Evolutionary conservation across 2,329 filamentous ascomycete genomes (phyloP), one percentile per base, ranked within the genome.

Genomic region (Nigrospora osmanthi): DNA sequence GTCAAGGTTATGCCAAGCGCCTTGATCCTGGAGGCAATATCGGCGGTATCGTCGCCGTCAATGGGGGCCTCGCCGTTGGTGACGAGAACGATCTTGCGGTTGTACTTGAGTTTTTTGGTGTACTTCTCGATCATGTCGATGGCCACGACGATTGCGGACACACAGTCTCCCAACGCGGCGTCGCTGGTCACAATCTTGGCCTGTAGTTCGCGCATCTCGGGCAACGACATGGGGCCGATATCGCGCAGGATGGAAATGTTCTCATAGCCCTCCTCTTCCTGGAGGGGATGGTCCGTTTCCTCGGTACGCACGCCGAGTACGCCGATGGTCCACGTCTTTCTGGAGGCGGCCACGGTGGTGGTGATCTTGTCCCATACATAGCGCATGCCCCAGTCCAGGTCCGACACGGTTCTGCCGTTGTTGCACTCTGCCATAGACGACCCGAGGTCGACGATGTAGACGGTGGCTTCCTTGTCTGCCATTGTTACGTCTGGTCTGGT

Each of bases 351-450:
- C 64, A 89, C 84, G 4, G 83, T 88, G 9, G 78, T 80, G 6
- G 83, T 84, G 53, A 94, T 86, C 61, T 87, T 93, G 72, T 97
- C 91, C 90, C 91, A 98, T 41, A 97, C 78, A 66, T 95, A 98
- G 50, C 81, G 80, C 80, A 97, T 83, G 40, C 81, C 80, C 81
- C 85, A 98, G 49, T 96, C 88, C 15, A 98, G 77, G 61, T 97
- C 86, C 3, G 85, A 85, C 61, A 91, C 79, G 16, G 71, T 61
- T 53, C 93, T 81, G 23, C 85, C 88, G 67, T 80, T 75, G 54
- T 81, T 78, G 55, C 72, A 76, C 59, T 85, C 72, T 47, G 75
- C 84, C 87, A 95, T 96, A n/a, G 90, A 87, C 58, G 70, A 73
- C 47, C 89, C 90, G 19, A 96, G 72, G 67, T 98, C 93, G 49